Conservation (phyloP, 768 basidiomycete species). For the Lyophyllum semitale region DNA sequence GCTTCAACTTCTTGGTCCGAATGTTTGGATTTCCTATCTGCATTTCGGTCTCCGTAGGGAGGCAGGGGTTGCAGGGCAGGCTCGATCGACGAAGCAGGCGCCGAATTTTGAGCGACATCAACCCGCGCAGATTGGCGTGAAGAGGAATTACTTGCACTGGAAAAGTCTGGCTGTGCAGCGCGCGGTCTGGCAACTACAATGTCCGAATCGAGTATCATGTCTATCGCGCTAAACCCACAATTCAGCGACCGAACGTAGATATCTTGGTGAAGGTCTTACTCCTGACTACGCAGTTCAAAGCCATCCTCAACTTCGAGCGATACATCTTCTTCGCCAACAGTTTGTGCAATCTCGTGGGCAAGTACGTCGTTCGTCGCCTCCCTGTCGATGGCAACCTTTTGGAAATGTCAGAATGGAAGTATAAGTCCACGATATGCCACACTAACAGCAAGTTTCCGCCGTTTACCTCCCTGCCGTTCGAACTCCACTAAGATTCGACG, state of each 20-base stretch:
- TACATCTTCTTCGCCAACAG: conserved; percentile 15
- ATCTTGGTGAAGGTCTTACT: conserved; percentile 13
- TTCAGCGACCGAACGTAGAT: background rate
- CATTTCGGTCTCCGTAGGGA: too few species aligned
- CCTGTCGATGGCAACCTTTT: background rate
- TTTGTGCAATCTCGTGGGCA: conserved; percentile 19
- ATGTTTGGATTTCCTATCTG: too few species aligned
- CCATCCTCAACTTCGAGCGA: conserved; percentile 22
- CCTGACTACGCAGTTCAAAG: conserved; percentile 22
- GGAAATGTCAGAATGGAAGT: background rate
- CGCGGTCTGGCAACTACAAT: conserved; percentile 14
- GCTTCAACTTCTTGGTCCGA: background rate
- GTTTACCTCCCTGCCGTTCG: too few species aligned
- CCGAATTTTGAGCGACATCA: background rate
- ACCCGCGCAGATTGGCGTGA: background rate
- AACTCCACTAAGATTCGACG: too few species aligned
- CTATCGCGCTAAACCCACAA: conserved; percentile 1
- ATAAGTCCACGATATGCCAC: too few species aligned
- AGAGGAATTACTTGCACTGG: background rate
- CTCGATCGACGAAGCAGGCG: background rate
- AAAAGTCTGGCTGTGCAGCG: background rate
- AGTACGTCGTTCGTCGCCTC: conserved; percentile 7
- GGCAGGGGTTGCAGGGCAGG: background rate
- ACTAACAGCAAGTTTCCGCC: too few species aligned
- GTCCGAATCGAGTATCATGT: conserved; percentile 15